Percentiles rank a stretch among this genome's conserved stretches.
Conservation (phyloP, 306 rosid species). For the Castanea crenata region DNA sequence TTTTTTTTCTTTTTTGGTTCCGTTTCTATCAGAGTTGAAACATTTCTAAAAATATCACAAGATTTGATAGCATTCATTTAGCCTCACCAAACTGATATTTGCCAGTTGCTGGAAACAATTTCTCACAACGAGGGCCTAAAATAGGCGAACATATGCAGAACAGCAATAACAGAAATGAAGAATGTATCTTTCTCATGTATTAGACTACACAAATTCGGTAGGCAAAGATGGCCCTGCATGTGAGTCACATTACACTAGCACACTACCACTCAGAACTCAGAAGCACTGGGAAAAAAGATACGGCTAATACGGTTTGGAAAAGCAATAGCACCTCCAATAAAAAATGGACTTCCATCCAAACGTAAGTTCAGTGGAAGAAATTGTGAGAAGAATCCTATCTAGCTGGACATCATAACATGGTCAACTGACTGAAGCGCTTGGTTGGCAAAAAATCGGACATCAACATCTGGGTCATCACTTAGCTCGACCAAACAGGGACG, state of each 20-base stretch:
- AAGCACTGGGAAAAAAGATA: conserved; percentile 26
- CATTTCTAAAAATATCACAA: neutral
- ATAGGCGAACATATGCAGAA: neutral
- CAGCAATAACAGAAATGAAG: neutral
- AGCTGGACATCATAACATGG: conserved; percentile 86
- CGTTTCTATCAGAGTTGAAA: no score
- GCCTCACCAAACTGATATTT: neutral
- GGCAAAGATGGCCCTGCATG: neutral
- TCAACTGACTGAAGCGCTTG: conserved; percentile 90
- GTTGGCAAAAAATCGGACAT: conserved; percentile 81
- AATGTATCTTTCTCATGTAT: conserved; percentile 7
- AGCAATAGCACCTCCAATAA: conserved; percentile 19
- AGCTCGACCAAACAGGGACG: conserved; percentile 92
- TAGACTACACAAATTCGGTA: neutral
- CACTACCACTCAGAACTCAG: conserved; percentile 8
- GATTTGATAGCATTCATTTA: neutral
- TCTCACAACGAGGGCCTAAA: neutral
- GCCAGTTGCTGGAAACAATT: neutral
- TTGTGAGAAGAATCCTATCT: conserved; percentile 31
- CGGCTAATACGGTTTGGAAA: conserved; percentile 7
- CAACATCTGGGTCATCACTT: conserved; percentile 94
- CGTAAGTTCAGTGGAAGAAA: conserved; percentile 10
- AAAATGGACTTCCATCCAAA: no score
- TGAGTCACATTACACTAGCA: conserved; percentile 26
- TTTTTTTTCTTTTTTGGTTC: neutral